Base-by-base conservation (phyloP, 2,329 filamentous ascomycete species). In the Apiospora koreana region DNA sequence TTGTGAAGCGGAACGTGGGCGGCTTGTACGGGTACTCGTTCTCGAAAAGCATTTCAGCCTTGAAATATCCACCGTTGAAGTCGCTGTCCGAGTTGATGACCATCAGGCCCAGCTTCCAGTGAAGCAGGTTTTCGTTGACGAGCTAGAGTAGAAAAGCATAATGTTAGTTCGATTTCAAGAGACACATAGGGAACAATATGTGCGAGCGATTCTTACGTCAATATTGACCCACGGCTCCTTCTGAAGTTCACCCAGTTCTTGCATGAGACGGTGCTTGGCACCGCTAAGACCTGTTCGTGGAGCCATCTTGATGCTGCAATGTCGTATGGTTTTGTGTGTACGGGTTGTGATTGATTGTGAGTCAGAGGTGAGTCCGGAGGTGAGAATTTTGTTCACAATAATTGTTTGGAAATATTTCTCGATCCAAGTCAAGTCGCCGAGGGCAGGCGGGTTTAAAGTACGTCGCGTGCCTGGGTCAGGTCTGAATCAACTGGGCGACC, bases 191-290 rank as follows among this genome's bases (percentile, higher is more conserved):
- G 10, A 28, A 43, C 23, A 25, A 23, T 48, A 28, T 16, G 58
- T 23, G 31, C 41, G 35, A 41, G 67, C 46, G 38, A 8, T 35
- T 77, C 88, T 72, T 82, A 94, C 93, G 80, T 97, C 93, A 75
- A 98, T 94, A 76, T 95, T 90, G 23, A 97, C 92, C 95, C 95
- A 99, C 80, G 94, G 94, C 86, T 98, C 95, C 81, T 96, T 94
- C 69, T 89, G 87, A 50, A 98, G 87, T 62, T 89, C 86, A 81
- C 93, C 92, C 83, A 94, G 91, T 86, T 98, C 95, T 75, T 92
- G 92, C 93, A 97, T 94, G 69, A 98, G 87, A 68, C 97, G 92
- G 77, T 94, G 91, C 82, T 95, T 92, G 45, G 93, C 91, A 75
- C 85, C 83, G 62, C 73, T 72, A 38, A 72, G 50, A 42, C 25